Evolutionary conservation across 1,139 yeast genomes (phyloP).

Genomic region (Saccharomyces uvarum): DNA sequence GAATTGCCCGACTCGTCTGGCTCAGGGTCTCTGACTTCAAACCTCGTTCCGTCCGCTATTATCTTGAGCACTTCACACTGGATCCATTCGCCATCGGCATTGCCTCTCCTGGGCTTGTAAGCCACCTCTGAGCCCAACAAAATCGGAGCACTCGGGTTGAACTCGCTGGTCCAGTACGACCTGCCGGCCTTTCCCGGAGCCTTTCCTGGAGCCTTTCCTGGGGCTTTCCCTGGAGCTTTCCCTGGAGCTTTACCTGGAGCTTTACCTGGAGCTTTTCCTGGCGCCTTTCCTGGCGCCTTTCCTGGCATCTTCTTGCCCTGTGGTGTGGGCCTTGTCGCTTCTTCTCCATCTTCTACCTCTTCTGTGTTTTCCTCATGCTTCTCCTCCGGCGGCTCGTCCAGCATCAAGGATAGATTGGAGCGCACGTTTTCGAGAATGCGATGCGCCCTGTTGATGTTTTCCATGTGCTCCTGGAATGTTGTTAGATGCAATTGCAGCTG

Average conservation of each 20-base stretch:
- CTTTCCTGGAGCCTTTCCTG: slow-evolving; percentile 6
- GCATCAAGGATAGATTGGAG: slow-evolving; percentile 27
- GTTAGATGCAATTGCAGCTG: slow-evolving; percentile 39
- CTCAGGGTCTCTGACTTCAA: slow-evolving; percentile 92
- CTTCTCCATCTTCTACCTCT: background rate
- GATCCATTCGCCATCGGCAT: slow-evolving; percentile 85
- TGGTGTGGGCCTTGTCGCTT: background rate
- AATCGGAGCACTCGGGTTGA: slow-evolving; percentile 56
- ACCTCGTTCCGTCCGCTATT: slow-evolving; percentile 63
- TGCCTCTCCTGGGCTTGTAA: slow-evolving; percentile 58
- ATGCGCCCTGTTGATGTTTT: slow-evolving; percentile 50
- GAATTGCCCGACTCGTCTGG: slow-evolving; percentile 91
- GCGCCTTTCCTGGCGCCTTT: background rate
- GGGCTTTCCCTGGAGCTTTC: slow-evolving; percentile 6
- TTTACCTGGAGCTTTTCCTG: background rate
- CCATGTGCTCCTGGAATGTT: slow-evolving; percentile 44
- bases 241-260: background rate
- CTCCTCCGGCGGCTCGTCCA: slow-evolving; percentile 10
- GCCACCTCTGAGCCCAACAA: slow-evolving; percentile 79
- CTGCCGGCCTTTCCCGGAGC: slow-evolving; percentile 17
- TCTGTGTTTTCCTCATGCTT: background rate
- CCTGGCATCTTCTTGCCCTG: background rate
- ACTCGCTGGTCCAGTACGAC: slow-evolving; percentile 35
- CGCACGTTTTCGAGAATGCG: slow-evolving; percentile 37
- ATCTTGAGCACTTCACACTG: slow-evolving; percentile 85